These are phyloP conservation scores for Scolecobasidium constrictum DNA, from an alignment of 2,329 filamentous ascomycete species.

Conservation along the genomic window DNA sequence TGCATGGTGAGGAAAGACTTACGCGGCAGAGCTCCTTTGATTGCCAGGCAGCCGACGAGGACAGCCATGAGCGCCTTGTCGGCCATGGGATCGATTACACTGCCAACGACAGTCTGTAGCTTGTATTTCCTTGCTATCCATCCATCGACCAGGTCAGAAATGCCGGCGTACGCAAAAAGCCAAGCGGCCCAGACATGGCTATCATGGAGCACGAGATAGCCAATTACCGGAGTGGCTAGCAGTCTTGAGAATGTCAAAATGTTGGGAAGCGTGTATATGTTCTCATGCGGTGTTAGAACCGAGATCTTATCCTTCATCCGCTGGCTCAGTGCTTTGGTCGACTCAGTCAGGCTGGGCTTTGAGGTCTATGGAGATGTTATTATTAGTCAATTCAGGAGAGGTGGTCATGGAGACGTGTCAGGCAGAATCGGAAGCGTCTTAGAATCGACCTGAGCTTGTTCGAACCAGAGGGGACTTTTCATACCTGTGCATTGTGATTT, in stretches of 20 bases:
- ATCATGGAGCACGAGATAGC: constrained; percentile 79
- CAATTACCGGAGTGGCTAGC: constrained; percentile 69
- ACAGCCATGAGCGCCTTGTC: constrained; percentile 96
- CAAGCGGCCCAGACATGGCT: constrained; percentile 67
- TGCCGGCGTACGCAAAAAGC: constrained; percentile 83
- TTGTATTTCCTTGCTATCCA: constrained; percentile 86
- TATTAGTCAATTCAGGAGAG: no score
- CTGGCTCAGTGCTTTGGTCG: neutral
- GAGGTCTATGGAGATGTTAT: neutral
- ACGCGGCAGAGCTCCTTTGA: constrained; percentile 74
- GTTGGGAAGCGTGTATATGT: constrained; percentile 97
- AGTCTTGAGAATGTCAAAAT: constrained; percentile 81
- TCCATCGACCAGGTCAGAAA: constrained; percentile 87
- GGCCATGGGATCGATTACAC: constrained; percentile 91
- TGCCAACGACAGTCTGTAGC: constrained; percentile 85
- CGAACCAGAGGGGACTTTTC: no score
- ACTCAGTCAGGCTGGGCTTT: neutral
- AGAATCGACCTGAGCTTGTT: no score
- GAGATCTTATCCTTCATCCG: constrained; percentile 1
- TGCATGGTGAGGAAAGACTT: constrained; percentile 22
- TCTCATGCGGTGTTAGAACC: constrained; percentile 52
- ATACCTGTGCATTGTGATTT: no score
- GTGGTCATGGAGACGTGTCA: no score
- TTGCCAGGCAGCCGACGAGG: constrained; percentile 71
- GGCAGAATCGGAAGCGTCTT: no score